Evolutionary conservation across 2,329 filamentous ascomycete genomes (phyloP).

Genomic region (Didymella pinodella): DNA sequence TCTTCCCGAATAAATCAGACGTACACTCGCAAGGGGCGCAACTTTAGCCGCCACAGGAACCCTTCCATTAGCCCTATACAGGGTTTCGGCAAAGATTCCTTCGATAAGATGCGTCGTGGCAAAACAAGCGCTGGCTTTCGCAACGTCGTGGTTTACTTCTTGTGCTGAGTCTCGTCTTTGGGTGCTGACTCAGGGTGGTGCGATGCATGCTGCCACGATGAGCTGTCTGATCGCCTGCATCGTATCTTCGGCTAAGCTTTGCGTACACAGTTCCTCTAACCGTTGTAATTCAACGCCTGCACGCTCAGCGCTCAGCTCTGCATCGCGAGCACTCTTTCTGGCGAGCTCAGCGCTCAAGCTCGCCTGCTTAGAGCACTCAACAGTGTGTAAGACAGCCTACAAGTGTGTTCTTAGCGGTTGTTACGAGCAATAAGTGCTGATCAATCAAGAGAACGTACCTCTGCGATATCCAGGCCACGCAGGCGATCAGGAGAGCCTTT

Average conservation of each 20-base stretch:
- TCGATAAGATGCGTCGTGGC: background rate
- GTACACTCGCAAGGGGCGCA: background rate
- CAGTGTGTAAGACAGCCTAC: constrained; percentile 34
- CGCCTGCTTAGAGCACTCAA: constrained; percentile 31
- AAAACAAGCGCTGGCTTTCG: no score
- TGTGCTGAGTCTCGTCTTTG: background rate
- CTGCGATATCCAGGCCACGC: constrained; percentile 34
- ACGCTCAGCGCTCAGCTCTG: constrained; percentile 29
- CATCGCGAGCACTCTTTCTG: constrained; percentile 32
- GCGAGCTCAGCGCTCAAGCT: constrained; percentile 30
- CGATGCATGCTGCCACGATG: background rate
- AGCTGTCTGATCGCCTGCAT: constrained; percentile 22
- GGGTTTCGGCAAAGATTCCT: background rate
- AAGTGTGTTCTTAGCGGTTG: constrained; percentile 24
- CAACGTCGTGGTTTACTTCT: background rate
- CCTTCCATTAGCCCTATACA: background rate
- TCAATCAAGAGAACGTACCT: constrained; percentile 31
- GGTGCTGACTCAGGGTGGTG: background rate
- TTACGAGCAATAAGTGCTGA: constrained; percentile 6
- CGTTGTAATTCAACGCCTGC: constrained; percentile 21
- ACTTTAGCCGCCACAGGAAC: background rate
- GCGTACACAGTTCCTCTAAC: constrained; percentile 22
- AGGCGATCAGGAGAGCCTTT: constrained; percentile 25
- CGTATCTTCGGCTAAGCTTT: constrained; percentile 23
- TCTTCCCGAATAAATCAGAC: constrained; percentile 1